Percentiles rank a stretch among this genome's conserved stretches.
These are phyloP conservation scores for Avena insularis DNA, from an alignment of 176 grass and related monocot species.

Conservation along the genomic window DNA sequence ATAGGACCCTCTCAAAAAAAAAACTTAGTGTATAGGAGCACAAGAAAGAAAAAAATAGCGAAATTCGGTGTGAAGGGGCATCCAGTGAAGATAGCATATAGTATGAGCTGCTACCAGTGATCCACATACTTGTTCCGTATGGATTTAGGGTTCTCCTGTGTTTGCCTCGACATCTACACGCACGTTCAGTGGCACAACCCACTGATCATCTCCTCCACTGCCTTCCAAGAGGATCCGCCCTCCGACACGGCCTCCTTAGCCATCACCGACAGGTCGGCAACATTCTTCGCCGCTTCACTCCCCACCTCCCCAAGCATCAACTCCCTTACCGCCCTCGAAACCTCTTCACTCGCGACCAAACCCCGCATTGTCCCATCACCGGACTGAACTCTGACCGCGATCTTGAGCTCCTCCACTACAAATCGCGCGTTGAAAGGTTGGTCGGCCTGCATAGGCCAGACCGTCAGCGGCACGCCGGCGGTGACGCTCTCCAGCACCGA, in stretches of 20 bases:
- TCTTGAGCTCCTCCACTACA: slow-evolving; percentile 57
- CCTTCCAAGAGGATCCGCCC: slow-evolving; percentile 52
- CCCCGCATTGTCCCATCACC: slow-evolving; percentile 47
- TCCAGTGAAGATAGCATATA: background rate
- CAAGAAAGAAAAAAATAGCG: background rate
- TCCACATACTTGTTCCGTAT: no score
- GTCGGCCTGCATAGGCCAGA: slow-evolving; percentile 71
- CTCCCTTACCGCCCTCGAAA: slow-evolving; percentile 25
- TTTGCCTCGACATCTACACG: no score
- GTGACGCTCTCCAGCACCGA: slow-evolving; percentile 63
- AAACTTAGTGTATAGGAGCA: background rate
- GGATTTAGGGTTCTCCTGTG: no score
- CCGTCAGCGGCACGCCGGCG: slow-evolving; percentile 41
- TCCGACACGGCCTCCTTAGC: slow-evolving; percentile 36
- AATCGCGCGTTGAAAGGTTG: slow-evolving; percentile 59
- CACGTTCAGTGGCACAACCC: background rate
- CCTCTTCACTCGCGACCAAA: slow-evolving; percentile 47
- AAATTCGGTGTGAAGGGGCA: slow-evolving; percentile 14
- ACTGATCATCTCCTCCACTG: slow-evolving; percentile 56
- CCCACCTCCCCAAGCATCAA: slow-evolving; percentile 49
- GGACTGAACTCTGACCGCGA: slow-evolving; percentile 49
- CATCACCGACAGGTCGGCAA: background rate
- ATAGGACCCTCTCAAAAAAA: no score
- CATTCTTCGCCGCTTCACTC: background rate
- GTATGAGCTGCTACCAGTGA: no score